Evolutionary conservation across 2,329 filamentous ascomycete genomes (phyloP), one percentile per base, ranked within the genome.

Genomic region (Diaporthe destruens): DNA sequence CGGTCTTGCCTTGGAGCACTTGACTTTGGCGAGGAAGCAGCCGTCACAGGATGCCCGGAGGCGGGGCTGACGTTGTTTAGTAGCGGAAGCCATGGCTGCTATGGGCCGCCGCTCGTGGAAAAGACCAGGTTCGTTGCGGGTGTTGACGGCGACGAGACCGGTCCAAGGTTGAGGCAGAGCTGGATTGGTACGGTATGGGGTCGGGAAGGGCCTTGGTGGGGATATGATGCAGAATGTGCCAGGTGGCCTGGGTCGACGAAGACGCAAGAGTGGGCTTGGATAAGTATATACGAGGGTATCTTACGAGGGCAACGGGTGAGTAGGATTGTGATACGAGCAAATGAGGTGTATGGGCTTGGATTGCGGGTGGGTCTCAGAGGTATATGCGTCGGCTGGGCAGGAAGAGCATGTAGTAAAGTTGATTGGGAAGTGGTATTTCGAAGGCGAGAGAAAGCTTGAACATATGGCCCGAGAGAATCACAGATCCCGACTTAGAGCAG

Each of bases 11-110:
- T 88, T 88, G 74, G 85, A 87, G 78, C 87, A 89, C 76, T 88
- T 88, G 79, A 89, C 86, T 77, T 89, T 89, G 74, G 87, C 87
- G 25, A 87, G 79, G 77, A 88, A 88, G 79, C 87, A 89, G 9
- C 85, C 85, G 74, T 89, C 87, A 77, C 87, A 89, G 23, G 87
- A 88, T 29, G 84, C 84, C 72, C 85, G 80, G 39, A 87, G 79
- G 57, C 84, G 83, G 61, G 83, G 82, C 75, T 84, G 81, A 44
- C 82, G 81, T 73, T 80, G 76, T 72, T 83, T 84, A 39, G 75
- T 75, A 32, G 55, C 44, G 32, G 77, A 77, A 66, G 76, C 71
- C 77, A 75, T 74, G n/a, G 44, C 36, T 57, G n/a, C 8, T 53
- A 20, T 23, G 36, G 49, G 29, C 32, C 25, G 55, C 55, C 18